Base-by-base conservation (phyloP, 495 filamentous ascomycete species). In the Lasiosphaeria hispida region DNA sequence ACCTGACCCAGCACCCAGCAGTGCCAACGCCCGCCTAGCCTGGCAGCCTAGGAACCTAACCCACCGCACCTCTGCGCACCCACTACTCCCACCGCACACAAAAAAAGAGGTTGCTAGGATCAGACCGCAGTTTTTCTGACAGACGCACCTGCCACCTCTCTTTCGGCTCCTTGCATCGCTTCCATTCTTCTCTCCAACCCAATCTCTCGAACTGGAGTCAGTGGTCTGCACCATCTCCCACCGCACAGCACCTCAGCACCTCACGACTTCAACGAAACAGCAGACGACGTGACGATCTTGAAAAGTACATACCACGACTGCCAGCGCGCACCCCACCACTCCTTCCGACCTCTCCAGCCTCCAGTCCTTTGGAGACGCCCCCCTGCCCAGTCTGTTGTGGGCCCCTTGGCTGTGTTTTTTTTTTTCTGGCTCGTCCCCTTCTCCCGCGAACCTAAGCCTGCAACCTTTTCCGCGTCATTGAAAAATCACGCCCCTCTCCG, bases 401-500 rank as follows among this genome's bases (percentile, higher is more conserved):
- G 41, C 35, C 53, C 51, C 39, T 23, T 38, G 23, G 23, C 23
- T 30, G 23, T 30, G 23, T 23, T 37, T 48, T 48, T 49, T 57
- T 40, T 40, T 42, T 37, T 44, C 41, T 44, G 10, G 2, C 23
- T 30, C 23, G 23, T 30, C 37, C 11, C 30, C 13, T 42, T 35
- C 47, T 43, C 39, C 36, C 43, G 33, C 19, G 23, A 51, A 48
- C 37, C n/a, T n/a, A n/a, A n/a, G 45, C 45, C 42, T 53, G 57
- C 42, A 50, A 30, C 59, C 56, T 55, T 57, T 66, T 62, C 60
- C 64, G 63, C 63, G 60, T 63, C 57, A 59, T 62, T 61, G 56
- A 64, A 70, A 69, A 68, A 68, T 60, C 65, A 64, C 66, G 61
- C 68, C 63, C 61, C 61, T 67, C 68, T 60, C 68, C 63, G 63